phyloP scores from a whole-genome alignment of 345 rosid species.

The Conringia planisiliqua region DNA sequence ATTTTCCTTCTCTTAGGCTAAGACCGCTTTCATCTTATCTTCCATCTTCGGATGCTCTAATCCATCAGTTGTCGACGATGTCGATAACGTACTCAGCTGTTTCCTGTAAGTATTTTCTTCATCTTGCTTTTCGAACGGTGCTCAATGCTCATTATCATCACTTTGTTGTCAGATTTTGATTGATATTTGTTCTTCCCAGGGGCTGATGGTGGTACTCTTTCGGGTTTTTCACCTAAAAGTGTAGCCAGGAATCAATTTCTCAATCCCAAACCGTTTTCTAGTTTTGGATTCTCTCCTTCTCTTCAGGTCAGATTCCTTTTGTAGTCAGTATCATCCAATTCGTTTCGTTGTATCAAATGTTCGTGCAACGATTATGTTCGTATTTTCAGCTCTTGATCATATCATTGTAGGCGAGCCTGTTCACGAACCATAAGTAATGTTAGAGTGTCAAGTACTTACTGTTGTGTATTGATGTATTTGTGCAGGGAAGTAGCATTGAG shows the following conservation, averaged over 20 bases:
- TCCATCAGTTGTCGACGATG: slow-evolving; percentile 14
- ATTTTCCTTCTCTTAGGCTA: background rate
- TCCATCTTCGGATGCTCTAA: slow-evolving; percentile 17
- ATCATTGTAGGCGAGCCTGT: background rate
- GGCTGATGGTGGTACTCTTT: slow-evolving; percentile 21
- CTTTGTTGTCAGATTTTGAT: background rate
- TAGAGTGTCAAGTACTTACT: background rate
- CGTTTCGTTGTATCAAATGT: too few relatives aligned
- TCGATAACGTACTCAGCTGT: slow-evolving; percentile 20
- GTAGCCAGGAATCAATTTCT: slow-evolving; percentile 21
- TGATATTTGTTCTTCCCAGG: background rate
- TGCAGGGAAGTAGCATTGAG: slow-evolving; percentile 43
- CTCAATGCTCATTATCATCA: background rate
- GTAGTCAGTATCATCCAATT: background rate
- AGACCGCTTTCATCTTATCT: background rate
- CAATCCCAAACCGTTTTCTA: slow-evolving; percentile 22
- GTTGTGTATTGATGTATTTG: background rate
- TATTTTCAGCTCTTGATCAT: background rate
- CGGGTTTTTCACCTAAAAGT: slow-evolving; percentile 15
- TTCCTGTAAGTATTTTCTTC: slow-evolving; percentile 25
- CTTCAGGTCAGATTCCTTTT: slow-evolving; percentile 42
- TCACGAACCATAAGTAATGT: background rate
- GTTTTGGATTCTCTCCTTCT: slow-evolving; percentile 42
- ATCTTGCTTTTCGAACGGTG: background rate
- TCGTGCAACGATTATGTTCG: background rate